These are phyloP conservation scores for Collybiopsis confluens DNA, from an alignment of 768 basidiomycete species.

Conservation along the genomic window DNA sequence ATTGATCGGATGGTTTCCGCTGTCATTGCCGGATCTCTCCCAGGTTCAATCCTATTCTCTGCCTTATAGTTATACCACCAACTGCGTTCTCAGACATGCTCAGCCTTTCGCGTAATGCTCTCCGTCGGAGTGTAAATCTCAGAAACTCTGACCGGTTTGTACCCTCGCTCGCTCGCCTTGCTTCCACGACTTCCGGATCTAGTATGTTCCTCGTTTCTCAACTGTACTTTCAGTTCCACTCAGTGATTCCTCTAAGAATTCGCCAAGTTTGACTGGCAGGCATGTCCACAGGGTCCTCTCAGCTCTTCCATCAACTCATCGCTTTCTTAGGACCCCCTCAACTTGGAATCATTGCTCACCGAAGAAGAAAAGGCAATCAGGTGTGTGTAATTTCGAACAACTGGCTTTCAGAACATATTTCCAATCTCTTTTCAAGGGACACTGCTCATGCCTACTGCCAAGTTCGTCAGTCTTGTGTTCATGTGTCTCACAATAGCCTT, in stretches of 20 bases:
- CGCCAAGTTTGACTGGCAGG: slow-evolving; percentile 45
- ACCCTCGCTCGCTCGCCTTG: background rate
- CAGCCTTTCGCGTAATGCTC: background rate
- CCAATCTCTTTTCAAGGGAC: slow-evolving; percentile 45
- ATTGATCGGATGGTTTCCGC: no score
- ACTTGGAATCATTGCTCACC: slow-evolving; percentile 72
- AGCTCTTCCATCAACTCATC: background rate
- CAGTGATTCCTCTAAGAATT: slow-evolving; percentile 23
- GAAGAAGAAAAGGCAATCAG: slow-evolving; percentile 89
- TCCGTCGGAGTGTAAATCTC: background rate
- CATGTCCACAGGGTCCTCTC: slow-evolving; percentile 3
- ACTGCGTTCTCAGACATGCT: background rate
- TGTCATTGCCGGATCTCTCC: background rate
- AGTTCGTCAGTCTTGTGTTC: slow-evolving; percentile 32
- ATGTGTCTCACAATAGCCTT: slow-evolving; percentile 6
- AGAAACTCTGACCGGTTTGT: background rate
- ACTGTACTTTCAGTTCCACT: background rate
- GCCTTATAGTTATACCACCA: background rate
- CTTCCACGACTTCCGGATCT: slow-evolving; percentile 8
- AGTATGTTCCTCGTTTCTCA: background rate
- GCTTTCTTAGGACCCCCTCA: slow-evolving; percentile 71
- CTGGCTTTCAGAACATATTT: background rate
- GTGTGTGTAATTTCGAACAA: slow-evolving; percentile 42
- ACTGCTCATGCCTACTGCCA: slow-evolving; percentile 79
- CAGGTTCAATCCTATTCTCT: background rate